These are phyloP conservation scores for Rhizopus stolonifer DNA, from an alignment of 371 early-diverging fungal species.

Conservation along the genomic window DNA sequence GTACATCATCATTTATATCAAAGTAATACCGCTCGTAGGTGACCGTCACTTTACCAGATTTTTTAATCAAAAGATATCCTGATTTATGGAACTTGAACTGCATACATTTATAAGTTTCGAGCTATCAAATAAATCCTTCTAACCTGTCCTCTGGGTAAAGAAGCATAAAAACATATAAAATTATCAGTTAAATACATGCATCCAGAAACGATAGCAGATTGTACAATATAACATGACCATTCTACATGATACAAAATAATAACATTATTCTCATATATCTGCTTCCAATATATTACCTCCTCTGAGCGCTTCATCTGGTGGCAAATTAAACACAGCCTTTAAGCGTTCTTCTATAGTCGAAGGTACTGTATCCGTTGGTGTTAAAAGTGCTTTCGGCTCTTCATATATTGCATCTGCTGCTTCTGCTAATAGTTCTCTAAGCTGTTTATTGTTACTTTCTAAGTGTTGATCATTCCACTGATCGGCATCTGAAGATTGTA, in stretches of 20 bases:
- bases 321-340: constrained; percentile 59
- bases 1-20: constrained; percentile 62
- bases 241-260: too few species aligned
- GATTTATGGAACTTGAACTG: constrained; percentile 59
- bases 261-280: too few species aligned
- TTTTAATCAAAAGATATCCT: constrained; percentile 62
- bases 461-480: constrained; percentile 4
- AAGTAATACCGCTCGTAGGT: constrained; percentile 66
- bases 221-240: constrained; percentile 73
- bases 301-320: constrained; percentile 51
- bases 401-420: constrained; percentile 32
- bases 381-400: constrained; percentile 3
- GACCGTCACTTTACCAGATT: constrained; percentile 35
- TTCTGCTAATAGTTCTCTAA: constrained; percentile 39
- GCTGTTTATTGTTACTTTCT: constrained; percentile 9
- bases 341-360: constrained; percentile 55
- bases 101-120: not conserved
- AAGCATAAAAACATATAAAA: constrained; percentile 74
- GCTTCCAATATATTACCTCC: too few species aligned
- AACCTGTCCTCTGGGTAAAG: constrained; percentile 57
- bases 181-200: constrained; percentile 68
- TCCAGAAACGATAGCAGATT: constrained; percentile 70
- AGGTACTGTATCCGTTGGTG: not conserved
- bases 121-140: not conserved
- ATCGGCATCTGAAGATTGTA: constrained; percentile 11